Percentiles rank a stretch among this genome's conserved stretches.
These are phyloP conservation scores for Sisymbrium altissimum DNA, from an alignment of 345 rosid species.

Conservation along the genomic window DNA sequence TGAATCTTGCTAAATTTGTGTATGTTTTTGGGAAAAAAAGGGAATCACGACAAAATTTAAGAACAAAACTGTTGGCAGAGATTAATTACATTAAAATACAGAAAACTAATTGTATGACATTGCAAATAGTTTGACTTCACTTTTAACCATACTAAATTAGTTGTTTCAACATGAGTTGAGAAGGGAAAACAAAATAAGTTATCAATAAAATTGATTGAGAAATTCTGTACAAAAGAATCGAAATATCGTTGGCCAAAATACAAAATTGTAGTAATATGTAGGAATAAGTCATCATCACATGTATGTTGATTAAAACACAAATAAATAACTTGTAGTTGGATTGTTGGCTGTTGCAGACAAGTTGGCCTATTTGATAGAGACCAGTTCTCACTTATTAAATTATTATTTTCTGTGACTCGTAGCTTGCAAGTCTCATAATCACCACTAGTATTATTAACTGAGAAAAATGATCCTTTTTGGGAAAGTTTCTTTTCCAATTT, in stretches of 20 bases:
- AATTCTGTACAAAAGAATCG: slow-evolving; percentile 16
- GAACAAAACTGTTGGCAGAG: too few relatives aligned
- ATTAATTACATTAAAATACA: too few relatives aligned
- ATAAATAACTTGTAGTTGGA: slow-evolving; percentile 17
- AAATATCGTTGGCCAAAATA: slow-evolving; percentile 9
- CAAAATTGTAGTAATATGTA: slow-evolving; percentile 1
- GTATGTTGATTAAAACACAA: neutral
- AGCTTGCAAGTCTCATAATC: slow-evolving; percentile 15
- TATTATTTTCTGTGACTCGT: neutral
- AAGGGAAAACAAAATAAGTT: too few relatives aligned
- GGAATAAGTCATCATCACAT: slow-evolving; percentile 25
- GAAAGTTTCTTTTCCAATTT: neutral
- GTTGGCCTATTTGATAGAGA: slow-evolving; percentile 20
- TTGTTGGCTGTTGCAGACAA: slow-evolving; percentile 21
- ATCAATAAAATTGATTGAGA: neutral
- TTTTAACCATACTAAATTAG: too few relatives aligned
- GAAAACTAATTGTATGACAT: too few relatives aligned
- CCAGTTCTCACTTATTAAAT: neutral
- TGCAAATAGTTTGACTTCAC: too few relatives aligned
- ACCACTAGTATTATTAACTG: slow-evolving; percentile 20
- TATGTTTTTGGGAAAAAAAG: too few relatives aligned
- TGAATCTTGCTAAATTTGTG: too few relatives aligned
- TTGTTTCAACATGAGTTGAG: too few relatives aligned
- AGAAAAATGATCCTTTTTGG: neutral
- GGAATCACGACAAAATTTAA: too few relatives aligned